A percentile compares a stretch with the other conserved stretches of the same genome.
phyloP scores from a whole-genome alignment of 768 basidiomycete species.

The Calocybe indica region DNA sequence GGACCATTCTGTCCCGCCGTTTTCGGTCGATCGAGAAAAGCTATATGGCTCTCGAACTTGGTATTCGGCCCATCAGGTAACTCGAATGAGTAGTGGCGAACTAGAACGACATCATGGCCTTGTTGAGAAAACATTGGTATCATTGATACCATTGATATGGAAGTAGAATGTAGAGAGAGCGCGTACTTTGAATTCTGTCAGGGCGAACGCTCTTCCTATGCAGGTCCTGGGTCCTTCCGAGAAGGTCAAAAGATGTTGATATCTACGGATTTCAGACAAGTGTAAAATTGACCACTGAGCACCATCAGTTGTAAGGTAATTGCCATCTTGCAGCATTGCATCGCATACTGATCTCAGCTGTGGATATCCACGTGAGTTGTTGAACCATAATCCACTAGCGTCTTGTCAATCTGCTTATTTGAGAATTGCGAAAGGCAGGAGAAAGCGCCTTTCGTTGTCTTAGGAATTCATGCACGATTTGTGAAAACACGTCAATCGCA shows the following conservation, averaged over 20 bases:
- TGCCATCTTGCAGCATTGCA: too few relatives aligned
- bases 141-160: not conserved
- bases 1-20: conserved; percentile 5
- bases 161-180: not conserved
- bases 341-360: conserved; percentile 13
- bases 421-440: conserved; percentile 46
- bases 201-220: not conserved
- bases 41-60: conserved; percentile 11
- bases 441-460: conserved; percentile 46
- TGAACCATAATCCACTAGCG: not conserved
- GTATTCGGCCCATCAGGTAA: conserved; percentile 20
- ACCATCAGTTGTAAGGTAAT: conserved; percentile 22
- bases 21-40: conserved; percentile 11
- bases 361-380: conserved; percentile 18
- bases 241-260: conserved; percentile 46
- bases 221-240: conserved; percentile 42
- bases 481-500: conserved; percentile 26
- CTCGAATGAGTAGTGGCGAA: conserved; percentile 20
- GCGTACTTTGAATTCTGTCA: not conserved
- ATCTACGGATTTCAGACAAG: conserved; percentile 28
- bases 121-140: not conserved
- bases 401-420: conserved; percentile 35
- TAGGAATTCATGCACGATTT: not conserved
- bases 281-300: not conserved
- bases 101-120: conserved; percentile 22